Percentiles rank a stretch among this genome's conserved stretches.
Conservation (phyloP, 1,284 basidiomycete species). For the Ceraceosorus bombacis region DNA sequence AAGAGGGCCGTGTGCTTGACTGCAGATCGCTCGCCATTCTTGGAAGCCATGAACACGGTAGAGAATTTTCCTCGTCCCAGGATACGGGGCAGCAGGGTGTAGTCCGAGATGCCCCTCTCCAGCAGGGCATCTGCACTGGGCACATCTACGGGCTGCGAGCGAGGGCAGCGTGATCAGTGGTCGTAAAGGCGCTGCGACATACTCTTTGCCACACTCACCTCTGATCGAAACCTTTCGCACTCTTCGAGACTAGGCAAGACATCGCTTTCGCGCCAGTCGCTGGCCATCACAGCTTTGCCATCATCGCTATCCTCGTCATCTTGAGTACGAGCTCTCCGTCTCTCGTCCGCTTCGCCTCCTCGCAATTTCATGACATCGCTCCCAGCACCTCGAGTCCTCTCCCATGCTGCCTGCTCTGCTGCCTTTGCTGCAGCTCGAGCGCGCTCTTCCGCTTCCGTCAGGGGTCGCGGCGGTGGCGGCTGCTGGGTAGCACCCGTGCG, state of each 20-base stretch:
- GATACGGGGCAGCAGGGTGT: conserved; percentile 45
- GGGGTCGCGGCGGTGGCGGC: no score
- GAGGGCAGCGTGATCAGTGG: neutral
- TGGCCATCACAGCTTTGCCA: neutral
- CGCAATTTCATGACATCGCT: conserved; percentile 36
- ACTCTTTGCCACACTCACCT: conserved; percentile 7
- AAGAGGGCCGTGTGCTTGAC: conserved; percentile 57
- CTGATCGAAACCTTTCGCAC: conserved; percentile 6
- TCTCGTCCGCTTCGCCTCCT: conserved; percentile 17
- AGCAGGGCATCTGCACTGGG: conserved; percentile 42
- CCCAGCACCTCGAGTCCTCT: conserved; percentile 39
- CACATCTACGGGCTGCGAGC: conserved; percentile 20
- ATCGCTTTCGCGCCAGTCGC: conserved; percentile 11
- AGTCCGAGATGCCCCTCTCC: conserved; percentile 42
- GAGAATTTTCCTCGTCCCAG: conserved; percentile 47
- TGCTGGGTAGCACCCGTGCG: no score
- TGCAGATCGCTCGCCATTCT: conserved; percentile 49
- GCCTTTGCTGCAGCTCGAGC: conserved; percentile 28
- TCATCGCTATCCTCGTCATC: conserved; percentile 7
- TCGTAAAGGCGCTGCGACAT: neutral
- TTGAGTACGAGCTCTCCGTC: conserved; percentile 9
- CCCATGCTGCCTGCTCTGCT: conserved; percentile 38
- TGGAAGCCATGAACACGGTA: conserved; percentile 46
- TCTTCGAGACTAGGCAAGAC: conserved; percentile 14
- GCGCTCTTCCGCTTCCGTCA: conserved; percentile 6